Conservation (phyloP, 345 rosid species). For the Microcos paniculata region DNA sequence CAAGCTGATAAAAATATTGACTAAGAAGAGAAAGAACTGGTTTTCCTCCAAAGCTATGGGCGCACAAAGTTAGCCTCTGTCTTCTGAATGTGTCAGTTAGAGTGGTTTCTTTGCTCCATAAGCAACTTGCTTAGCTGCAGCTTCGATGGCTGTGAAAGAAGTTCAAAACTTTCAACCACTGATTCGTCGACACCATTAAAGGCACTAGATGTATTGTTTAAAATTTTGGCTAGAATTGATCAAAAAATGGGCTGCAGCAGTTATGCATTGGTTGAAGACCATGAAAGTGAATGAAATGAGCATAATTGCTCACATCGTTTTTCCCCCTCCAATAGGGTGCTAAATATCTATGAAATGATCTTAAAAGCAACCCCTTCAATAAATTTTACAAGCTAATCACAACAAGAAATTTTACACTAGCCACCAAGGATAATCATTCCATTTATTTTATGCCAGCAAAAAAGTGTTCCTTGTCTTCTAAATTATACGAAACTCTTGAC, state of each 20-base stretch:
- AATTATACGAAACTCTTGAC: not conserved
- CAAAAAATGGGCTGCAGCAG: not conserved
- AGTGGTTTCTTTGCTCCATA: not conserved
- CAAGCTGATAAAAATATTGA: not conserved
- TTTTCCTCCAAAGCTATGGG: not conserved
- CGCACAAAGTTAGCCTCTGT: not conserved
- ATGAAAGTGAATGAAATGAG: not conserved
- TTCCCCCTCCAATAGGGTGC: not conserved
- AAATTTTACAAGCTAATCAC: not conserved
- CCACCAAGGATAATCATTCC: not conserved
- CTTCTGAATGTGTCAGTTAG: not conserved
- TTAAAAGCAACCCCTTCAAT: not conserved
- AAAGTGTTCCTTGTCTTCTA: not conserved
- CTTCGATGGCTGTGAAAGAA: not conserved
- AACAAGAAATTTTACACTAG: not conserved
- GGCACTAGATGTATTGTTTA: not conserved
- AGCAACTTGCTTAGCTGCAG: constrained; percentile 2
- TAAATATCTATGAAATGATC: not conserved
- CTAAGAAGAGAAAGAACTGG: not conserved
- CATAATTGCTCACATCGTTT: too few species aligned
- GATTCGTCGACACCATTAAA: not conserved
- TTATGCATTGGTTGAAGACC: not conserved
- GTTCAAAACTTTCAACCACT: not conserved
- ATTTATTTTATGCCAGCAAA: not conserved
- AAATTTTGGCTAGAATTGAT: not conserved